Evolutionary conservation across 345 rosid genomes (phyloP), one percentile per base, ranked within the genome.

Genomic region (Syzygium grande): DNA sequence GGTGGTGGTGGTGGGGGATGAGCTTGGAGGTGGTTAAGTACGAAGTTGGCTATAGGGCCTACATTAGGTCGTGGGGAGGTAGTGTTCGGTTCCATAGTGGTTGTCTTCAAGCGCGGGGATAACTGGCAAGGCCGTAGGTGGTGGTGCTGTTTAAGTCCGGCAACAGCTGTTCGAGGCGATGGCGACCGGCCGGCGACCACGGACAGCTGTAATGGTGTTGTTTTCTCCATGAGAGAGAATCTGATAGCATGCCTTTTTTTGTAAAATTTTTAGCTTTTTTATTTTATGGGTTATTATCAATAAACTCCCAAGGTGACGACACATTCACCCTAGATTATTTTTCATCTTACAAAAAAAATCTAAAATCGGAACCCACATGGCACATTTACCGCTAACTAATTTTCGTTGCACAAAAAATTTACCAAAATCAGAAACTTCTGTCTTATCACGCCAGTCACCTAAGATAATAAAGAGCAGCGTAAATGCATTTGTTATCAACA

Each of bases 241-340:
- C 43, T 0, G 1, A 63, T 63, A 19, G 8, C 19, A 0, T 14
- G 21, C 55, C 55, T 15, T 52, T 52, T 15, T 52, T 15, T 15
- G 16, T 52, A 4, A 52, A 52, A 15, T 16, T 52, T 52, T 52
- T 52, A 52, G 21, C 55, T 52, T 52, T 52, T 52, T 16, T 52
- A 7, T 43, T 52, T 52, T 4, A 16, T 11, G 53, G 21, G 55
- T 16, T 16, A 52, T 15, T 52, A 63, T 5, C 10, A 14, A 63
- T 63, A 63, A 7, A n/a, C 14, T 14, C 30, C 16, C 38, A 29
- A 29, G 0, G 8, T 14, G 21, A 30, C 0, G 22, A 15, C 78
- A 30, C 22, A 29, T 29, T 63, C 21, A 15, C 9, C 78, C 16
- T 22, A 2, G 16, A 65, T 29, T 65, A 65, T 15, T 30, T 65